Percentiles rank a stretch among this genome's conserved stretches.
These are phyloP conservation scores for Bacidia rubella DNA, from an alignment of 495 filamentous ascomycete genomes.

Conservation along the genomic window DNA sequence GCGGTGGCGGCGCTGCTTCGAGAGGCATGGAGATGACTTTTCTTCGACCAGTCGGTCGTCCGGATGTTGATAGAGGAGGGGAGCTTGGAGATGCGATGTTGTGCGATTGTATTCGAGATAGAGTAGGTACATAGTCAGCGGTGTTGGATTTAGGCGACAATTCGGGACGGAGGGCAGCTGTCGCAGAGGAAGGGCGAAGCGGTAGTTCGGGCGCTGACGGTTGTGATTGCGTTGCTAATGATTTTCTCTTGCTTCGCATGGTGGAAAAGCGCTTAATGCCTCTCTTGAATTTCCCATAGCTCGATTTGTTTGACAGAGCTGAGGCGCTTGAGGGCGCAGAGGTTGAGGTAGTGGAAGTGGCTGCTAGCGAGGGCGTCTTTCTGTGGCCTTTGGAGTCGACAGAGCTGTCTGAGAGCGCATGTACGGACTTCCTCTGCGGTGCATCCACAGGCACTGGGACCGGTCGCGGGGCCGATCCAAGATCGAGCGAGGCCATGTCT, in stretches of 20 bases:
- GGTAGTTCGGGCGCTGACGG: constrained; percentile 10
- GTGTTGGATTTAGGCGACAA: constrained; percentile 12
- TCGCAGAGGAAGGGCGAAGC: constrained; percentile 6
- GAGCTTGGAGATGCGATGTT: not conserved
- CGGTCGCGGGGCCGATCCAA: not conserved
- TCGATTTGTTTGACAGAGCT: constrained; percentile 14
- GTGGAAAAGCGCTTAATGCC: constrained; percentile 17
- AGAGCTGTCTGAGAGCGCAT: constrained; percentile 17
- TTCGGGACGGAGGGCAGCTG: not conserved
- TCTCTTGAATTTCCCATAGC: constrained; percentile 16
- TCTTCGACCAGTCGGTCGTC: not conserved
- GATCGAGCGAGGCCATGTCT: not conserved
- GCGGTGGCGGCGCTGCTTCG: not conserved
- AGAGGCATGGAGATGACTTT: not conserved
- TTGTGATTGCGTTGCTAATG: constrained; percentile 4
- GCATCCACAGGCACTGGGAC: not conserved
- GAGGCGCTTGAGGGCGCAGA: constrained; percentile 12
- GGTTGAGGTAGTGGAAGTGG: constrained; percentile 15
- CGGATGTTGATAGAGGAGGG: not conserved
- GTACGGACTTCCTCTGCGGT: constrained; percentile 11
- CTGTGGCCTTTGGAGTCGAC: constrained; percentile 14
- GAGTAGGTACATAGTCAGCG: constrained; percentile 5
- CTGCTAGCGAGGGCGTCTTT: constrained; percentile 16
- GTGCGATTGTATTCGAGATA: constrained; percentile 9
- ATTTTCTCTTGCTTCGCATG: constrained; percentile 14